A percentile compares a stretch with the other conserved stretches of the same genome.
Conservation (phyloP, 108 stramenopile species). For the Craspedostauros australis region DNA sequence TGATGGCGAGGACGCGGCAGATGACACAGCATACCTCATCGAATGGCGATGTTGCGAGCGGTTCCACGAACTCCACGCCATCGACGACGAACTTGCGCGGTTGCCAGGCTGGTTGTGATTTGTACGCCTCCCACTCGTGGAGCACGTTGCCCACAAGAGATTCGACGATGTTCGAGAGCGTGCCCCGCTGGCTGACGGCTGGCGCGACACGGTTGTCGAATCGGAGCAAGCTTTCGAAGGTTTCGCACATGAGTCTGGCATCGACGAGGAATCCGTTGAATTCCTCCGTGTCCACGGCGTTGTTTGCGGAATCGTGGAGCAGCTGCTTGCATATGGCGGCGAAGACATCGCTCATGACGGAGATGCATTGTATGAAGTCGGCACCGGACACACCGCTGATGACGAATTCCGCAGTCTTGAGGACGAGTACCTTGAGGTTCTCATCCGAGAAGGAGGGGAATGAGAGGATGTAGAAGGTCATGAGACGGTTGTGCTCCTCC, state of each 20-base stretch:
- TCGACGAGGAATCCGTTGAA: slow-evolving; percentile 47
- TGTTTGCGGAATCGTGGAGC: slow-evolving; percentile 27
- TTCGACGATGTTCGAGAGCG: slow-evolving; percentile 51
- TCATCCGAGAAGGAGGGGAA: slow-evolving; percentile 80
- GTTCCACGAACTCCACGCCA: slow-evolving; percentile 18
- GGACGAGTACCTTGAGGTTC: slow-evolving; percentile 81
- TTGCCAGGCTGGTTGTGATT: slow-evolving; percentile 11
- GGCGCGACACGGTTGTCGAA: slow-evolving; percentile 80
- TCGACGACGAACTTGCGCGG: slow-evolving; percentile 15
- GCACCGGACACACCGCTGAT: slow-evolving; percentile 74
- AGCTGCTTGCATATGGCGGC: slow-evolving; percentile 69
- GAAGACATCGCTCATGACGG: slow-evolving; percentile 74
- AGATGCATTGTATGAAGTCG: slow-evolving; percentile 64
- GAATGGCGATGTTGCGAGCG: slow-evolving; percentile 27
- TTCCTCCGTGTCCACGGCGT: slow-evolving; percentile 9
- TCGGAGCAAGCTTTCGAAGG: slow-evolving; percentile 80
- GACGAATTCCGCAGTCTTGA: slow-evolving; percentile 91
- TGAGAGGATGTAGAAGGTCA: slow-evolving; percentile 76
- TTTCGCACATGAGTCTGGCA: slow-evolving; percentile 76
- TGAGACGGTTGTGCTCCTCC: slow-evolving; percentile 70
- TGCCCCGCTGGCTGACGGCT: slow-evolving; percentile 62
- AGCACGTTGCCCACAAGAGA: slow-evolving; percentile 47
- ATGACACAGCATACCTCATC: slow-evolving; percentile 36
- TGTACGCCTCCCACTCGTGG: slow-evolving; percentile 16
- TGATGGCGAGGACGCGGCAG: slow-evolving; percentile 29